Conservation (phyloP, 129 eudicot species). For the Flaveria robusta region DNA sequence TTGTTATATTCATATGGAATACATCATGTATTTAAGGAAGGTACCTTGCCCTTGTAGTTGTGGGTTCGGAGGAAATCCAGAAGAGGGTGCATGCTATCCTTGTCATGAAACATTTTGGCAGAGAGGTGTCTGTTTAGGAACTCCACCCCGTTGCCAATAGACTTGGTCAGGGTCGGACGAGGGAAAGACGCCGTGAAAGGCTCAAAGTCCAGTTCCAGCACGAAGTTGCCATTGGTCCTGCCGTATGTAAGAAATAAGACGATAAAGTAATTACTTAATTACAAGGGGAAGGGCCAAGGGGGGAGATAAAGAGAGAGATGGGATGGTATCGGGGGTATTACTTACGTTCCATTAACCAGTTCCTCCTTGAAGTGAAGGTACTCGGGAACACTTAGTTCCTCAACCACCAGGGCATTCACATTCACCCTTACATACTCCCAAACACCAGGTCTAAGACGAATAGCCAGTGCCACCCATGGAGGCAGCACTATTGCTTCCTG, state of each 20-base stretch:
- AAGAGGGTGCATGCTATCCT: slow-evolving; percentile 91
- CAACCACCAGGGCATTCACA: slow-evolving; percentile 56
- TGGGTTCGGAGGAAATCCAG: slow-evolving; percentile 82
- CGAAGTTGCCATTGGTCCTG: slow-evolving; percentile 65
- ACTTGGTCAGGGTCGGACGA: slow-evolving; percentile 83
- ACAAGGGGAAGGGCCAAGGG: too few relatives aligned
- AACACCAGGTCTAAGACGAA: slow-evolving; percentile 89
- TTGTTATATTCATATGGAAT: too few relatives aligned
- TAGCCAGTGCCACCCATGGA: slow-evolving; percentile 92
- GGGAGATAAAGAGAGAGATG: too few relatives aligned
- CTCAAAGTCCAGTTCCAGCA: slow-evolving; percentile 89
- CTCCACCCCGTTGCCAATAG: slow-evolving; percentile 96
- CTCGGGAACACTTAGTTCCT: slow-evolving; percentile 67
- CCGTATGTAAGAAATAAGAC: too few relatives aligned
- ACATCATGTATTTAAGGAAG: too few relatives aligned
- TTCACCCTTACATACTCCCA: slow-evolving; percentile 90
- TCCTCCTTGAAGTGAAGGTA: slow-evolving; percentile 83
- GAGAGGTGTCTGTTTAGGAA: slow-evolving; percentile 95
- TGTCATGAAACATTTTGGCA: slow-evolving; percentile 96
- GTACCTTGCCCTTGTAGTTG: slow-evolving; percentile 80
- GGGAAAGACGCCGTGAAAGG: slow-evolving; percentile 90
- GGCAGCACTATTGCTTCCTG: slow-evolving; percentile 87
- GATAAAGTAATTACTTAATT: too few relatives aligned
- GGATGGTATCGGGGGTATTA: too few relatives aligned
- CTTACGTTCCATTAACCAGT: slow-evolving; percentile 40